phyloP scores from a whole-genome alignment of 176 grass and related monocot species.

The Oropetium thomaeum region DNA sequence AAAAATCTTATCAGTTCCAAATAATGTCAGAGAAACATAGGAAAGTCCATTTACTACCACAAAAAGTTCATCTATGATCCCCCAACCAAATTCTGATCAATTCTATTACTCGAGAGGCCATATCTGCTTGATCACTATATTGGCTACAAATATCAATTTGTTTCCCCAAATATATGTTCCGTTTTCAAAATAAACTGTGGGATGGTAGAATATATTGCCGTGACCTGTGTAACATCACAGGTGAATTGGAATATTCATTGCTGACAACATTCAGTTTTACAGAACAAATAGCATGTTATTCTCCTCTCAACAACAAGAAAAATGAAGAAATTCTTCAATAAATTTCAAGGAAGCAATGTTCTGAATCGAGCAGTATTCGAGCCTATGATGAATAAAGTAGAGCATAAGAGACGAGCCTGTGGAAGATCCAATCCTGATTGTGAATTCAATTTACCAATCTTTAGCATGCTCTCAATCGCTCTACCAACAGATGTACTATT shows the following conservation, averaged over 20 bases:
- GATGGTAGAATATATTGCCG: background rate
- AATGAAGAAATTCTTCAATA: background rate
- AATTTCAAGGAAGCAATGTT: constrained; percentile 17
- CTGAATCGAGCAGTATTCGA: background rate
- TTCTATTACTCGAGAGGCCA: background rate
- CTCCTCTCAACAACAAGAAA: constrained; percentile 22
- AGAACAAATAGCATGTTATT: background rate
- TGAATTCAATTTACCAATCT: constrained; percentile 66
- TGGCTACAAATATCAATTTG: background rate
- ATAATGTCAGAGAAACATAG: constrained; percentile 1
- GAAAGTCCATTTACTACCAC: background rate
- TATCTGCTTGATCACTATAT: background rate
- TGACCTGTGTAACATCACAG: background rate
- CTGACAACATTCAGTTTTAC: constrained; percentile 15
- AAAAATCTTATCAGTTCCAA: constrained; percentile 27
- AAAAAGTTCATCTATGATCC: background rate
- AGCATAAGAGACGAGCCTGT: constrained; percentile 57
- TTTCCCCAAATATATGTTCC: background rate
- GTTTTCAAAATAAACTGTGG: background rate
- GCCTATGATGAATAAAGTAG: constrained; percentile 2
- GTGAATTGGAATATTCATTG: background rate
- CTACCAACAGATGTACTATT: constrained; percentile 51
- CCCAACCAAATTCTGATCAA: background rate
- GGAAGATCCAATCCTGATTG: constrained; percentile 81
- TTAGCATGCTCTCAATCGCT: constrained; percentile 82